These are phyloP conservation scores for Phytophthora multivora DNA, from an alignment of 352 stramenopile genomes.

Conservation along the genomic window DNA sequence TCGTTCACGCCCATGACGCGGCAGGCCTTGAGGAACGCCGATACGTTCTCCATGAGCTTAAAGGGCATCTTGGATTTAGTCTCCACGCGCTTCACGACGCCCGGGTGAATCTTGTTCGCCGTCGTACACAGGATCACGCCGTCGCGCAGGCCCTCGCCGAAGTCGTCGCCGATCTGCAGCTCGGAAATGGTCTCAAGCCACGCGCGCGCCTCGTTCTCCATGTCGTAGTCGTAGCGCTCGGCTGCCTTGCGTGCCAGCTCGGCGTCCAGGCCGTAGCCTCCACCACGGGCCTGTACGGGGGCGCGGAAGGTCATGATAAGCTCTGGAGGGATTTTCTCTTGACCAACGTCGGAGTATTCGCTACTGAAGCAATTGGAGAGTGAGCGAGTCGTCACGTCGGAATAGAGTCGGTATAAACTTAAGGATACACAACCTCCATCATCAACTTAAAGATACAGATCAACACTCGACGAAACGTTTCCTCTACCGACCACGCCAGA, in stretches of 20 bases:
- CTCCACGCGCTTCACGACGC: constrained; percentile 71
- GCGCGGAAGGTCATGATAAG: constrained; percentile 35
- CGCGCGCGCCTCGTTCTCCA: constrained; percentile 82
- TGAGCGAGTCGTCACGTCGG: constrained; percentile 14
- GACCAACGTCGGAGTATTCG: not conserved
- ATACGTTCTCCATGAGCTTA: constrained; percentile 94
- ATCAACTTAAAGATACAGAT: no score
- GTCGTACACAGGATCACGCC: constrained; percentile 85
- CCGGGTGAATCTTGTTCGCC: constrained; percentile 81
- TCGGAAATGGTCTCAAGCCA: constrained; percentile 88
- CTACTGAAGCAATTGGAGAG: constrained; percentile 24
- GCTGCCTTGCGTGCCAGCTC: constrained; percentile 85
- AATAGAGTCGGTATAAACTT: constrained; percentile 17
- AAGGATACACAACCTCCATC: no score
- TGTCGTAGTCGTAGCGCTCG: constrained; percentile 90
- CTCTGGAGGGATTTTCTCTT: constrained; percentile 6
- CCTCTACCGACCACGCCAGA: no score
- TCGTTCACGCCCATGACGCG: constrained; percentile 88
- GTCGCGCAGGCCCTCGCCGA: constrained; percentile 77
- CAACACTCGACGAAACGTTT: no score
- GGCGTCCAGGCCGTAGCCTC: constrained; percentile 89
- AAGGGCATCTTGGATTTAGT: constrained; percentile 91
- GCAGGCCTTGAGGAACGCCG: constrained; percentile 82
- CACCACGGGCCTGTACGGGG: constrained; percentile 69
- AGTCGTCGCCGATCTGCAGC: constrained; percentile 78